A percentile compares a stretch with the other conserved stretches of the same genome.
phyloP scores from a whole-genome alignment of 2,329 filamentous ascomycete genomes.

The Aspergillus novoparasiticus region DNA sequence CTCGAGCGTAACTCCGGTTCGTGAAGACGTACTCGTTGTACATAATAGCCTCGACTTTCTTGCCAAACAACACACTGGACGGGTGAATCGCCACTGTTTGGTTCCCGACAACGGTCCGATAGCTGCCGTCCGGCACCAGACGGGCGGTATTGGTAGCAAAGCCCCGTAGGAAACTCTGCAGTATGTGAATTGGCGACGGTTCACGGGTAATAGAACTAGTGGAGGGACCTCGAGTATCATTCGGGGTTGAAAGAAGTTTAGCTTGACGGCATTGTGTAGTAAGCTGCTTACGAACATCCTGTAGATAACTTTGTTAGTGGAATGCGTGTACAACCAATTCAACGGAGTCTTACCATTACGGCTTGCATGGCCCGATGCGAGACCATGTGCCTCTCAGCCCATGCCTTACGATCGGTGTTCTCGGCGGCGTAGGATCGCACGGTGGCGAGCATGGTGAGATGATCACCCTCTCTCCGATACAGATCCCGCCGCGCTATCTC shows the following conservation, averaged over 20 bases:
- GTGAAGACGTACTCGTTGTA: slow-evolving; percentile 70
- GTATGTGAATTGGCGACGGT: slow-evolving; percentile 51
- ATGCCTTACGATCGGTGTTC: slow-evolving; percentile 59
- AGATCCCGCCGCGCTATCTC: slow-evolving; percentile 58
- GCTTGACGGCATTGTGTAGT: slow-evolving; percentile 56
- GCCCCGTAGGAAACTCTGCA: slow-evolving; percentile 61
- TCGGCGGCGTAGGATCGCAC: slow-evolving; percentile 63
- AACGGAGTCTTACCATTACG: slow-evolving; percentile 53
- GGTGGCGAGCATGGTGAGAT: slow-evolving; percentile 63
- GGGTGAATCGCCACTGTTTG: slow-evolving; percentile 66
- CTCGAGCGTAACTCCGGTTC: slow-evolving; percentile 63
- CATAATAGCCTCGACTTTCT: slow-evolving; percentile 63
- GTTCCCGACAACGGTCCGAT: slow-evolving; percentile 63
- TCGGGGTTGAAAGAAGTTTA: slow-evolving; percentile 40
- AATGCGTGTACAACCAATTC: not conserved
- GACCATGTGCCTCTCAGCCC: slow-evolving; percentile 62
- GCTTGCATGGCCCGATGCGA: slow-evolving; percentile 67
- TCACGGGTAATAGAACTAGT: slow-evolving; percentile 28
- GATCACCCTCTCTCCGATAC: slow-evolving; percentile 63
- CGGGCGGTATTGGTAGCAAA: slow-evolving; percentile 64
- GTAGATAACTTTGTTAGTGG: slow-evolving; percentile 5
- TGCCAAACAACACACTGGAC: slow-evolving; percentile 61
- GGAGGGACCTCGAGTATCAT: slow-evolving; percentile 17
- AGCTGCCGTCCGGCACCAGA: slow-evolving; percentile 62
- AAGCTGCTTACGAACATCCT: slow-evolving; percentile 66